Base-by-base conservation (phyloP, 345 rosid genomes). In the Ceriops decandra region DNA sequence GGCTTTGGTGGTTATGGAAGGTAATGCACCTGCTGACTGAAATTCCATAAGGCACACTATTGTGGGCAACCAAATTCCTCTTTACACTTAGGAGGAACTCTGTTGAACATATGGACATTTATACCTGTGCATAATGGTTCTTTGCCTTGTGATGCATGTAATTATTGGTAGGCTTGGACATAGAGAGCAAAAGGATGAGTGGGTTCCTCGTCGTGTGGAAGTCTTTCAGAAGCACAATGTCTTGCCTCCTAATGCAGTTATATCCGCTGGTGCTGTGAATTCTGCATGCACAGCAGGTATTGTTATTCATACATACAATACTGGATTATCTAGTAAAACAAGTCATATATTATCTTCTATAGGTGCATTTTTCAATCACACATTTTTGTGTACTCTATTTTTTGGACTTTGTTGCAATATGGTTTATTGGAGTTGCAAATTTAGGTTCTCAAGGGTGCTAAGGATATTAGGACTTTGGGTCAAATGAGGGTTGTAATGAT, bases 1-100 rank as follows among this genome's bases (percentile, higher is more conserved):
- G 99, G 99, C 67, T 91, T 74, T 70, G 99, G 99, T 72, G 99
- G 99, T 66, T 90, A 91, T 87, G 98, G 99, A 81, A 95, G 99
- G 98, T 95, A 42, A 75, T 63, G 92, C 82, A 56, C 33, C 56
- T 26, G 26, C 66, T 68, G 33, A 49, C 33, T 72, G 42, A 47
- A 13, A 7, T 35, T 30, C 52, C 60, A 56, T 69, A 54, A 38
- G 65, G 21, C 57, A 30, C 21, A 28, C 24, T 33, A 7, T 38
- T 65, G 56, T 49, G 24, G 16, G 17, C 66, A 62, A n/a, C 56
- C 7, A 17, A 69, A 60, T 60, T 36, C 17, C 68, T 60, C 24
- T 49, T 59, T 28, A 27, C 53, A 30, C 20, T 24, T 67, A 35
- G 52, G 28, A 60, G 56, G 7, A 38, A 65, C 32, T 69, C 61